These are phyloP conservation scores for Prillingera fragicola DNA, from an alignment of 1,284 basidiomycete species.

Conservation along the genomic window DNA sequence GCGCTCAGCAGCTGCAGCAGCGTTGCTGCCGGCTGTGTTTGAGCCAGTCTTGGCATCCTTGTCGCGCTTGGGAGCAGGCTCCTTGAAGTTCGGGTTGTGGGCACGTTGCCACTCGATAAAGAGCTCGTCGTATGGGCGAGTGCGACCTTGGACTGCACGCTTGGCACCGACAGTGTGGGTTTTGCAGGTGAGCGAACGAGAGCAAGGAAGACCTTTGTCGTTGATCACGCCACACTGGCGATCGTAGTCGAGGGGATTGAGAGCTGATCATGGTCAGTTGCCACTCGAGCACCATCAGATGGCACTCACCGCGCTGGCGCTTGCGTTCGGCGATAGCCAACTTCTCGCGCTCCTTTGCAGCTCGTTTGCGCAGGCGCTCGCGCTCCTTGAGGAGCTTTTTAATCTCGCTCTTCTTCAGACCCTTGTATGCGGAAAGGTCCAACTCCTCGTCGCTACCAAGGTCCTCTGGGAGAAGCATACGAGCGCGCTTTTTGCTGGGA, in stretches of 20 bases:
- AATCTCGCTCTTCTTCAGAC: constrained; percentile 38
- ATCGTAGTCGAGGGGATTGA: constrained; percentile 77
- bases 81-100: constrained; percentile 90
- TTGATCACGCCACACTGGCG: constrained; percentile 97
- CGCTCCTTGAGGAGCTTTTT: constrained; percentile 40
- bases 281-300: neutral
- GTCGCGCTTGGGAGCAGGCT: constrained; percentile 62
- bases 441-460: constrained; percentile 19
- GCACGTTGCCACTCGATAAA: constrained; percentile 87
- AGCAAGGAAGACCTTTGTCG: constrained; percentile 87
- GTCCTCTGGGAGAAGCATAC: constrained; percentile 49
- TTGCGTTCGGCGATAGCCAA: constrained; percentile 56
- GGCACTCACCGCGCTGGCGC: constrained; percentile 59
- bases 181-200: constrained; percentile 96
- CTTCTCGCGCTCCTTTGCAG: constrained; percentile 56
- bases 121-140: constrained; percentile 77
- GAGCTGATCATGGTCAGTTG: constrained; percentile 20
- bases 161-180: constrained; percentile 97
- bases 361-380: constrained; percentile 58
- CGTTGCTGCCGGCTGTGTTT: neutral
- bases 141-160: constrained; percentile 81
- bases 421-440: constrained; percentile 24
- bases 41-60: constrained; percentile 18
- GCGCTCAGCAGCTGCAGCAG: constrained; percentile 10
- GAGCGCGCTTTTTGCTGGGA: constrained; percentile 29